These are phyloP conservation scores for Phalaenopsis aphrodite DNA, from an alignment of 106 monocot genomes.

Conservation along the genomic window DNA sequence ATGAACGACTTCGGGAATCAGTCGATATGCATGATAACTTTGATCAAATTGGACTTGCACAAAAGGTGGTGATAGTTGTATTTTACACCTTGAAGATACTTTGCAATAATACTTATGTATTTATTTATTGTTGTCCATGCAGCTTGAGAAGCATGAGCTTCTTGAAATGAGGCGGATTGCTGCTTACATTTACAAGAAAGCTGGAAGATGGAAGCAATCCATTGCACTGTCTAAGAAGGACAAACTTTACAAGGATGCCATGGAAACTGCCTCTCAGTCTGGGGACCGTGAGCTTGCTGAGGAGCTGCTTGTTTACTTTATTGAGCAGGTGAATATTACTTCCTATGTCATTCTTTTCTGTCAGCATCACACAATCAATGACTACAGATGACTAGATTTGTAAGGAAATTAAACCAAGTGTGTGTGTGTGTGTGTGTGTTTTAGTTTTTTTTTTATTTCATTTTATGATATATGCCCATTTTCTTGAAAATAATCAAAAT, in stretches of 20 bases:
- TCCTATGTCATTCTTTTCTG: not conserved
- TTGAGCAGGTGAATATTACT: slow-evolving; percentile 65
- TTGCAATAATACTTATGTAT: not conserved
- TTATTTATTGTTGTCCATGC: not conserved
- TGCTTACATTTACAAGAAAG: slow-evolving; percentile 99
- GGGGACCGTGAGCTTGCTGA: slow-evolving; percentile 91
- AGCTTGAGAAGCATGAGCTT: slow-evolving; percentile 96
- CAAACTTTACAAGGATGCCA: slow-evolving; percentile 91
- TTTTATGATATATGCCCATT: too few relatives aligned
- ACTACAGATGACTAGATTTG: not conserved
- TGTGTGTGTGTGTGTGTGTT: too few relatives aligned
- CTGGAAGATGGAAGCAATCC: slow-evolving; percentile 99
- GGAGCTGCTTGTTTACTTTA: slow-evolving; percentile 95
- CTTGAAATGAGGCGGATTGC: slow-evolving; percentile 97
- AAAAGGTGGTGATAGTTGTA: slow-evolving; percentile 51
- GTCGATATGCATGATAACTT: slow-evolving; percentile 99
- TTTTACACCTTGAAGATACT: not conserved
- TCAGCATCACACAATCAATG: not conserved
- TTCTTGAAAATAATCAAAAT: too few relatives aligned
- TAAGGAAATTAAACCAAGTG: not conserved
- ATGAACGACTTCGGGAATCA: slow-evolving; percentile 87
- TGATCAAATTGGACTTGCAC: slow-evolving; percentile 96
- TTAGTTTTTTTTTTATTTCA: too few relatives aligned
- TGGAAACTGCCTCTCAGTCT: slow-evolving; percentile 97
- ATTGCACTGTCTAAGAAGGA: slow-evolving; percentile 97